phyloP scores from a whole-genome alignment of 805 yeast species.

The Candida ponderosae region DNA sequence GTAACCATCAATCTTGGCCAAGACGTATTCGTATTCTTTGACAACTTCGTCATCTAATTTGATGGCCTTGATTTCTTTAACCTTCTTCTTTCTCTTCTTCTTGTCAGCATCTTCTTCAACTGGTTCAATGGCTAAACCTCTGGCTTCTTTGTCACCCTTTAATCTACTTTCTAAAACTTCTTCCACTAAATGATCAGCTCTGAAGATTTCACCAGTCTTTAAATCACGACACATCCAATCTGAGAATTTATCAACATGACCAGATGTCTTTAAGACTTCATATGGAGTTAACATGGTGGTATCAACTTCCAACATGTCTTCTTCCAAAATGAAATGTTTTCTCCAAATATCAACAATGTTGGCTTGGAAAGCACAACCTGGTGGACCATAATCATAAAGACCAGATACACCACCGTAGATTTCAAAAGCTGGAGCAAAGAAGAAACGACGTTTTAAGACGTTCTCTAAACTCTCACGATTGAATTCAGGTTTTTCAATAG shows the following conservation, averaged over 20 bases:
- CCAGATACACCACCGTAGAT: slow-evolving; percentile 98
- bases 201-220: slow-evolving; percentile 94
- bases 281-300: slow-evolving; percentile 96
- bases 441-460: slow-evolving; percentile 90
- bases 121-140: slow-evolving; percentile 66
- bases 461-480: slow-evolving; percentile 85
- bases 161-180: slow-evolving; percentile 94
- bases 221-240: slow-evolving; percentile 99
- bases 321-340: slow-evolving; percentile 94
- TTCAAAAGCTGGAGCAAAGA: slow-evolving; percentile 96
- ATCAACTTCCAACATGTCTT: slow-evolving; percentile 98
- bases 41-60: slow-evolving; percentile 78
- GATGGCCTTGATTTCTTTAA: slow-evolving; percentile 85
- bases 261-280: slow-evolving; percentile 96
- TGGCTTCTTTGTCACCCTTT: slow-evolving; percentile 95
- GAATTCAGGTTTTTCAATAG: slow-evolving; percentile 36
- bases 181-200: slow-evolving; percentile 97
- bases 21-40: slow-evolving; percentile 72
- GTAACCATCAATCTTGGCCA: slow-evolving; percentile 93
- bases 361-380: slow-evolving; percentile 98
- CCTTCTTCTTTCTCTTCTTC: slow-evolving; percentile 92
- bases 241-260: slow-evolving; percentile 97
- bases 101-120: slow-evolving; percentile 70
- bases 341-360: slow-evolving; percentile 94
- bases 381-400: slow-evolving; percentile 97